Evolutionary conservation across 768 basidiomycete genomes (phyloP), one percentile per base, ranked within the genome.

Genomic region (Leucocoprinus leucothites): DNA sequence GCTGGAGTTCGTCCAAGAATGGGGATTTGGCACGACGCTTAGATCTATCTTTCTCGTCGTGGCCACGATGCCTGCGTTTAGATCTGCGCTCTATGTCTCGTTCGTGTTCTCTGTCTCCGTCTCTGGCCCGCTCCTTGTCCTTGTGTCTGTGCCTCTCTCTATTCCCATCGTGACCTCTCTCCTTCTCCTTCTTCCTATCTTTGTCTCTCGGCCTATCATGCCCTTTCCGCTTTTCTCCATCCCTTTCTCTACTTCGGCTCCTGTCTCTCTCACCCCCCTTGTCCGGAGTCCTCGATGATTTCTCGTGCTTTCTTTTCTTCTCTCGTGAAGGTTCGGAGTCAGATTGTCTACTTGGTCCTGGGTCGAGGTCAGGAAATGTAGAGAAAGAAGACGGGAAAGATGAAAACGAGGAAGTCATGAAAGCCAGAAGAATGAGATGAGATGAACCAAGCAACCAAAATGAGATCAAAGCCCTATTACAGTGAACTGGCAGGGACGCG

Each of bases 291-390:
- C 21, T 49, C 19, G 38, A 25, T 9, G 19, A 43, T 44, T 59
- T 59, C 26, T 46, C 51, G 45, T 42, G 42, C 50, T 50, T 58
- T 38, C 58, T 35, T 18, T 55, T 51, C 52, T 61, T 57, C 13
- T 53, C 28, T 38, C 16, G 36, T 21, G 26, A 21, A 24, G 38
- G 36, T 40, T 31, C 51, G 9, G 57, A 44, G 24, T 26, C 36
- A 21, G 31, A 34, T 28, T 57, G n/a, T 57, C 8, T 49, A 56
- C 60, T 38, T 65, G 43, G 46, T 18, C 52, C 58, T 49, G 74
- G 68, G 19, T 80, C 78, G n/a, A 81, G 56, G 51, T 86, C 82
- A 34, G 87, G 87, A 65, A 90, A 89, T 24, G 87, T 87, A 13
- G 78, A 65, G 65, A 89, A 90, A 1, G 84, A 82, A 1, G 84